Conservation (phyloP, 345 rosid genomes). For the Acer saccharum region DNA sequence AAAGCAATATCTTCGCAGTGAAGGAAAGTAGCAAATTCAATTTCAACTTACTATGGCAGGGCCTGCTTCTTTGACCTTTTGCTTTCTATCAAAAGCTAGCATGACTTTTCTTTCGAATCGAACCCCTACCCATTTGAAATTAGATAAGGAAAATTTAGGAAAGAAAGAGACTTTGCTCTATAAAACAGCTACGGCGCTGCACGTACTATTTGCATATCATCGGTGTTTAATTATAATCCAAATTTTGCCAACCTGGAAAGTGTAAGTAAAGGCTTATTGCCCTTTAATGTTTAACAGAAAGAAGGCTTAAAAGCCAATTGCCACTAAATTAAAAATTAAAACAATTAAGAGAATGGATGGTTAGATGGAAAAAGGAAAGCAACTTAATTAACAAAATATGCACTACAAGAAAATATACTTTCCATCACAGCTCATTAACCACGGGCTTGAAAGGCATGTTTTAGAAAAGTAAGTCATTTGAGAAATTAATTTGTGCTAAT, state of each 20-base stretch:
- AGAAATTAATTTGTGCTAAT: not conserved
- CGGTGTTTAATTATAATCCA: too few species aligned
- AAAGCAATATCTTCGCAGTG: conserved; percentile 55
- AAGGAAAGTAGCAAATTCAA: conserved; percentile 50
- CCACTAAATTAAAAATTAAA: not conserved
- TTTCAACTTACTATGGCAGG: conserved; percentile 21
- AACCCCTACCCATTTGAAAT: not conserved
- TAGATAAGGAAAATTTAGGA: not conserved
- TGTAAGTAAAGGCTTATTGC: conserved; percentile 9
- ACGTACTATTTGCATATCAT: too few species aligned
- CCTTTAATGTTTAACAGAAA: not conserved
- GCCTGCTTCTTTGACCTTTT: conserved; percentile 27
- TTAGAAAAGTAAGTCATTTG: conserved; percentile 37
- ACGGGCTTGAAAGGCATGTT: not conserved
- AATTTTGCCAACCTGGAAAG: conserved; percentile 41
- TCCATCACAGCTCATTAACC: too few species aligned
- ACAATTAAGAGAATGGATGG: conserved; percentile 8
- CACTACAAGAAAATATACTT: too few species aligned
- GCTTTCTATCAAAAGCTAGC: conserved; percentile 15
- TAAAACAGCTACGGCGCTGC: too few species aligned
- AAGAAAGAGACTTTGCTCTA: not conserved
- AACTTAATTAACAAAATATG: conserved; percentile 8
- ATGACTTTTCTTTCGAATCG: conserved; percentile 2
- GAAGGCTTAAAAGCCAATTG: not conserved
- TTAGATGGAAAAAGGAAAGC: not conserved